phyloP scores from a whole-genome alignment of 78 protist genomes.

The Dictyostelium capitatum region DNA sequence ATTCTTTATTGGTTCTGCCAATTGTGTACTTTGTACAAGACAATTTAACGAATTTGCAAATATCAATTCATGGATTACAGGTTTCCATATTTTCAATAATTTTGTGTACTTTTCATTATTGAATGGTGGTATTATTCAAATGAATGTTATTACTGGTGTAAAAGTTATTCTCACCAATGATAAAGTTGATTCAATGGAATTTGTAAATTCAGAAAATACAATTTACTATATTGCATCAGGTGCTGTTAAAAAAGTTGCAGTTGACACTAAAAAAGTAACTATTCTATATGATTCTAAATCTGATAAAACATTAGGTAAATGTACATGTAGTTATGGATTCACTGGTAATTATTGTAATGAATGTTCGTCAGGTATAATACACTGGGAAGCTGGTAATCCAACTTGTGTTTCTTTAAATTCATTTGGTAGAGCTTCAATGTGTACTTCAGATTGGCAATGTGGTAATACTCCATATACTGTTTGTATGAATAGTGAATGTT shows the following conservation, averaged over 20 bases:
- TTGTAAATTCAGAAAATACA: neutral
- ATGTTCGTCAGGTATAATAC: neutral
- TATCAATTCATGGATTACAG: neutral
- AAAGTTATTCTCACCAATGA: neutral
- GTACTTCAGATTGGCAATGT: conserved; percentile 8
- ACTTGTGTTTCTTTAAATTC: neutral
- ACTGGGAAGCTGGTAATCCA: conserved; percentile 8
- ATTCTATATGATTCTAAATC: neutral
- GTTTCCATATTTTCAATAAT: neutral
- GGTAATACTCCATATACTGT: conserved; percentile 5
- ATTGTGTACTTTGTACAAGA: neutral
- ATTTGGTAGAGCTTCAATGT: neutral
- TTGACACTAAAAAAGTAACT: neutral
- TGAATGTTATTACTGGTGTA: neutral
- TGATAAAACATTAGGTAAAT: neutral
- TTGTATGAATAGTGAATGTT: neutral
- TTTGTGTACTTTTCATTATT: neutral
- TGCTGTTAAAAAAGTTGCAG: neutral
- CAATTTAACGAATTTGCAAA: neutral
- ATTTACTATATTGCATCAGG: conserved; percentile 10
- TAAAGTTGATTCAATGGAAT: neutral
- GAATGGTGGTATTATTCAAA: neutral
- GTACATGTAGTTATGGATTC: conserved; percentile 1
- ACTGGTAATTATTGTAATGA: conserved; percentile 1
- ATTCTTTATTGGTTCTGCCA: neutral